Percentiles rank a stretch among this genome's conserved stretches.
Evolutionary conservation across 306 rosid genomes (phyloP).

Genomic region (Rosa multiflora): DNA sequence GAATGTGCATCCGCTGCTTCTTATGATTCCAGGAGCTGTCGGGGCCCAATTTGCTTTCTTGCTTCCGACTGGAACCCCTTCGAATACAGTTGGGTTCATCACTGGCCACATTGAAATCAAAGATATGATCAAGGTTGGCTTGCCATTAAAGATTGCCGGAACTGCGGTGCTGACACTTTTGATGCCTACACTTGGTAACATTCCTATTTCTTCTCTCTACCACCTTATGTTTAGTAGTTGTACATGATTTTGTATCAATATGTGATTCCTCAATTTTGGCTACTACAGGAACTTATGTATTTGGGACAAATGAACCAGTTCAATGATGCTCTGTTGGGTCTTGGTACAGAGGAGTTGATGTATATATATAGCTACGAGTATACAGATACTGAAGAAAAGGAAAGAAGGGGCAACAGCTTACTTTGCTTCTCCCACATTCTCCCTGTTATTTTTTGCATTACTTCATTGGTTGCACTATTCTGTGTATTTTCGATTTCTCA

Average conservation of each 20-base stretch:
- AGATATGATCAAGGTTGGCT: constrained; percentile 76
- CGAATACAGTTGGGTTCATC: constrained; percentile 73
- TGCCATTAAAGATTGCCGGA: constrained; percentile 74
- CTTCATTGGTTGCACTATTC: not conserved
- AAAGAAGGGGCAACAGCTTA: not conserved
- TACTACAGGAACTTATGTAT: constrained; percentile 64
- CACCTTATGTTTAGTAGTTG: not conserved
- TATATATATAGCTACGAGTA: not conserved
- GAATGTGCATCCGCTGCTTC: constrained; percentile 73
- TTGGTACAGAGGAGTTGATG: not conserved
- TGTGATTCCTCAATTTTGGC: constrained; percentile 1
- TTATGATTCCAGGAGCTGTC: constrained; percentile 82
- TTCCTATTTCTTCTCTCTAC: too few relatives aligned
- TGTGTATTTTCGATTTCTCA: not conserved
- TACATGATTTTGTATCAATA: not conserved
- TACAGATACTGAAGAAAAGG: not conserved
- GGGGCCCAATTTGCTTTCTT: constrained; percentile 73
- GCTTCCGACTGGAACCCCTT: constrained; percentile 82
- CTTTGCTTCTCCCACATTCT: not conserved
- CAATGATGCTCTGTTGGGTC: constrained; percentile 2
- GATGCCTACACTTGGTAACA: constrained; percentile 82
- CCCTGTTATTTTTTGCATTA: not conserved
- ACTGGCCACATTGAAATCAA: constrained; percentile 68
- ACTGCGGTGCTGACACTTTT: constrained; percentile 49
- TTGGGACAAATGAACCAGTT: constrained; percentile 39